phyloP scores from a whole-genome alignment of 345 rosid genomes.

The Hirschfeldia incana region DNA sequence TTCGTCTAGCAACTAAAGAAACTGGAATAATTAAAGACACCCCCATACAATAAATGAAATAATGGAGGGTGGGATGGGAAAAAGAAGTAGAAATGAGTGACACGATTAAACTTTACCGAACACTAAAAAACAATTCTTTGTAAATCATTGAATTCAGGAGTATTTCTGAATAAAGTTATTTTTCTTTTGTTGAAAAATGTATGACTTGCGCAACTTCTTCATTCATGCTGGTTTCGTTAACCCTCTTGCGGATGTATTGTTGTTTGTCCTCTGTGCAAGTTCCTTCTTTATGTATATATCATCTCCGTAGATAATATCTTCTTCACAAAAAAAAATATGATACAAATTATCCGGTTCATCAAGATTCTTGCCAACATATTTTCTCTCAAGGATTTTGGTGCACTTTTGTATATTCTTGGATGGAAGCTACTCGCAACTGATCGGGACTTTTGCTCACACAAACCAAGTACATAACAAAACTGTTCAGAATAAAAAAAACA shows the following conservation, averaged over 20 bases:
- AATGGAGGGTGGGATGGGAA: neutral
- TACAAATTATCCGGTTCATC: neutral
- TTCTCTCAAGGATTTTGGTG: neutral
- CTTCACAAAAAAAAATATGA: neutral
- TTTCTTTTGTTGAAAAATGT: neutral
- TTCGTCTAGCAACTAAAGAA: neutral
- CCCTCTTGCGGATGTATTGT: neutral
- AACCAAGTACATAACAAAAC: neutral
- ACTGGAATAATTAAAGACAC: neutral
- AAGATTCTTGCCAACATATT: neutral
- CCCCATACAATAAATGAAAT: neutral
- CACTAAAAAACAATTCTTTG: neutral
- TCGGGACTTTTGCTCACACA: neutral
- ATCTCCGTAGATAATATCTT: neutral
- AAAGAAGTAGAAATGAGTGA: slow-evolving; percentile 20
- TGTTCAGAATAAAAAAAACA: neutral
- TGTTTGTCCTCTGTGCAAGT: neutral
- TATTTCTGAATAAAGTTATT: neutral
- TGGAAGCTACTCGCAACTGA: neutral
- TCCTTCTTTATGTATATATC: neutral
- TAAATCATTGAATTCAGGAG: neutral
- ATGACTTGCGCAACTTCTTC: neutral
- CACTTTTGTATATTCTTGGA: neutral
- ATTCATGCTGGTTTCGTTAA: neutral
- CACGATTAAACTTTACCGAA: slow-evolving; percentile 17